Evolutionary conservation across 345 rosid species (phyloP), one percentile per base, ranked within the genome.

Genomic region (Pugionium cornutum): DNA sequence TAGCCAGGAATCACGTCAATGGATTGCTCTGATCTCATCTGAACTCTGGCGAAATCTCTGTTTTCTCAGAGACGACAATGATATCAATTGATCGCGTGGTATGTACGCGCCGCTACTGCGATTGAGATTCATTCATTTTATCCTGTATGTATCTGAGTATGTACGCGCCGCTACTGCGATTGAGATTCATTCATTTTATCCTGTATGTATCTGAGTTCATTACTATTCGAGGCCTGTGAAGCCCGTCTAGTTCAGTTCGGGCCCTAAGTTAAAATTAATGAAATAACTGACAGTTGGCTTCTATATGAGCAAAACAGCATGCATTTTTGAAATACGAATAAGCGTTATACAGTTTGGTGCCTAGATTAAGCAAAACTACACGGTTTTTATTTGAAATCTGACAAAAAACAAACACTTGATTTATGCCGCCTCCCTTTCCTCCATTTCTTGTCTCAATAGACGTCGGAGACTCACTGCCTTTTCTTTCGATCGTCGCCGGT

Each of bases 1-100:
- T 83, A 74, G 91, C 76, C 2, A 77, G 82, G 80, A 68, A 58
- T 10, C 88, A 76, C 39, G 86, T 91, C 67, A 88, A 77, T 61
- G 70, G 66, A 25, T 71, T 91, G 77, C 78, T 88, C 65, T 79
- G 70, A 76, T 77, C 86, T 7, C 18, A 33, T 32, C 9, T 28
- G 48, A 54, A 18, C 6, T 0, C 39, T n/a, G 1, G 18, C 7
- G 29, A 45, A 8, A 33, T 0, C 25, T 39, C 18, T 26, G 43
- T 25, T 27, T 34, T 66, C 11, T 11, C 26, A 27, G 8, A 43
- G 34, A 25, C 42, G 6, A 44, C 27, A n/a, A 37, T 37, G 11
- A 35, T 26, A 7, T 44, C 26, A 42, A 32, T n/a, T 0, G 4
- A n/a, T 46, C 26, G 48, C 26, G n/a, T 43, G n/a, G 8, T 61